Percentiles rank a stretch among this genome's conserved stretches.
These are phyloP conservation scores for Parmelia sp. DNA, from an alignment of 495 filamentous ascomycete species.

Conservation along the genomic window DNA sequence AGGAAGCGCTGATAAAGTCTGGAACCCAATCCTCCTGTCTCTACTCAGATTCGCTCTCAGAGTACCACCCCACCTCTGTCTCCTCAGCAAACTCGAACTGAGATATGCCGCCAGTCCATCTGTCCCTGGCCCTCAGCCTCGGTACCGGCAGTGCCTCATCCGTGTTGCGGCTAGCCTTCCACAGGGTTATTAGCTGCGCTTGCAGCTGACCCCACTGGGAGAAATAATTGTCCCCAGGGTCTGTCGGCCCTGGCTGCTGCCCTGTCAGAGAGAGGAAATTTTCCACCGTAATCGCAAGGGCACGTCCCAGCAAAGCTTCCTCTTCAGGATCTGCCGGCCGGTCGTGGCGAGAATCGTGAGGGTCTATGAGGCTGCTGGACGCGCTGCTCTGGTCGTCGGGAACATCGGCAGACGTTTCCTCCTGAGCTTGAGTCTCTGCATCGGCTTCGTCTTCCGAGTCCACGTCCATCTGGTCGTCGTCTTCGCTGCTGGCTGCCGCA, in stretches of 20 bases:
- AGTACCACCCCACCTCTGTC: not conserved
- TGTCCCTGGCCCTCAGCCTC: not conserved
- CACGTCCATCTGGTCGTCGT: not conserved
- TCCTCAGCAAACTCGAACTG: not conserved
- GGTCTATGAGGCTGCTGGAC: slow-evolving; percentile 1
- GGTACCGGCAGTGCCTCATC: not conserved
- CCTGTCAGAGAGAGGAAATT: not conserved
- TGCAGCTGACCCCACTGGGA: slow-evolving; percentile 2
- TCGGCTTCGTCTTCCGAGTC: not conserved
- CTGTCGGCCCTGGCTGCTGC: not conserved
- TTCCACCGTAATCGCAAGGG: not conserved
- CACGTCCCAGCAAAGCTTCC: not conserved
- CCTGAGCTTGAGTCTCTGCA: not conserved
- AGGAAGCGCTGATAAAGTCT: not conserved
- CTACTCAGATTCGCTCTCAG: not conserved
- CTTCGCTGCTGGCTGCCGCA: not conserved
- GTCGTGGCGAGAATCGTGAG: slow-evolving; percentile 1
- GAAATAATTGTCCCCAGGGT: slow-evolving; percentile 1
- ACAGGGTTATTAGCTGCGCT: not conserved
- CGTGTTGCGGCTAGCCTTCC: not conserved
- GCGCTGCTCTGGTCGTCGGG: not conserved
- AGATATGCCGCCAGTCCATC: slow-evolving; percentile 3
- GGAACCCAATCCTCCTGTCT: not conserved
- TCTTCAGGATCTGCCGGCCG: not conserved
- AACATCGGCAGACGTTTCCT: not conserved